A percentile compares a stretch with the other conserved stretches of the same genome.
Evolutionary conservation across 2,329 filamentous ascomycete species (phyloP).

Genomic region (Colletotrichum nymphaeae): DNA sequence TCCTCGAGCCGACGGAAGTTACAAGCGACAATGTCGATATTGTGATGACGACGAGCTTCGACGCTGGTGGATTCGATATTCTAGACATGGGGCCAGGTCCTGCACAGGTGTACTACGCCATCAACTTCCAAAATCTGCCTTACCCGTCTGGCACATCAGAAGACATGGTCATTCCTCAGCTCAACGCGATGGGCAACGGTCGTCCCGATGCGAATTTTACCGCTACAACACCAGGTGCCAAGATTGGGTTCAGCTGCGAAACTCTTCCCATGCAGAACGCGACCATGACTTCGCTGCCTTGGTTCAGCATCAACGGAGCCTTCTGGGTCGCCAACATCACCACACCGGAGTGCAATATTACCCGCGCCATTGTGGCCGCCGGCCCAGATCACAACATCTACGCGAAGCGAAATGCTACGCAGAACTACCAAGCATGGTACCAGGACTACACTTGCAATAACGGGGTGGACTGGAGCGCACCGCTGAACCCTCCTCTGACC

Average conservation of each 20-base stretch:
- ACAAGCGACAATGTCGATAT: slow-evolving; percentile 24
- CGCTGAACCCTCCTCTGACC: slow-evolving; percentile 1
- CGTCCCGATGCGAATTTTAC: slow-evolving; percentile 20
- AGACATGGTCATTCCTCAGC: slow-evolving; percentile 24
- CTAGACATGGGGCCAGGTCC: slow-evolving; percentile 31
- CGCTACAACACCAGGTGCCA: slow-evolving; percentile 36
- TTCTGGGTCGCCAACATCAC: slow-evolving; percentile 41
- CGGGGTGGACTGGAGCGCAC: slow-evolving; percentile 35
- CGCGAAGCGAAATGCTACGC: slow-evolving; percentile 40
- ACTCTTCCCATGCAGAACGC: slow-evolving; percentile 39
- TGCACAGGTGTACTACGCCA: slow-evolving; percentile 32
- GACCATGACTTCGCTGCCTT: slow-evolving; percentile 36
- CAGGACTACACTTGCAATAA: slow-evolving; percentile 40
- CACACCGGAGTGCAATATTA: slow-evolving; percentile 40
- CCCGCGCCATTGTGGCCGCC: slow-evolving; percentile 39
- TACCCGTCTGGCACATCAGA: slow-evolving; percentile 29
- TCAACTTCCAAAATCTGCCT: slow-evolving; percentile 31
- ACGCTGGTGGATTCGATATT: slow-evolving; percentile 43
- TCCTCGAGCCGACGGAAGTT: slow-evolving; percentile 41
- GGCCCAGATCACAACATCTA: slow-evolving; percentile 40
- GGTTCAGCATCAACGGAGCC: slow-evolving; percentile 38
- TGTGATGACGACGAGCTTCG: slow-evolving; percentile 15
- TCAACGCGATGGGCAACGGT: neutral
- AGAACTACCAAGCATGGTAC: slow-evolving; percentile 42
- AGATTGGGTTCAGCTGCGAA: slow-evolving; percentile 40